A percentile compares a stretch with the other conserved stretches of the same genome.
These are phyloP conservation scores for Septoria linicola DNA, from an alignment of 2,329 filamentous ascomycete species.

Conservation along the genomic window DNA sequence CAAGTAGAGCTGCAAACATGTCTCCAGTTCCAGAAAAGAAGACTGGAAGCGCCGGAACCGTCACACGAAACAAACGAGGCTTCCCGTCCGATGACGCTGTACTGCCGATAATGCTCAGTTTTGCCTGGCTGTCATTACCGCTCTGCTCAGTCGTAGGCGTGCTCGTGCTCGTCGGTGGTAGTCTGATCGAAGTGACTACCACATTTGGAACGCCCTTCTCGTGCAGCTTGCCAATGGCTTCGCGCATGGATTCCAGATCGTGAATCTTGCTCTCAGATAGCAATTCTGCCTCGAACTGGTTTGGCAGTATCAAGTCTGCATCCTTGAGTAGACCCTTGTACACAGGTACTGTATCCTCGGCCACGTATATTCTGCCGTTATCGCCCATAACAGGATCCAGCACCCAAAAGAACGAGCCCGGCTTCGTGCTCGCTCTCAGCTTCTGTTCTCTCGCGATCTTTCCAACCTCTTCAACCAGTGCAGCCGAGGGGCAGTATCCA, in stretches of 20 bases:
- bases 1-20: conserved; percentile 93
- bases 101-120: conserved; percentile 67
- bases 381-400: conserved; percentile 98
- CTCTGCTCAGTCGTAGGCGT: conserved; percentile 34
- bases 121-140: conserved; percentile 17
- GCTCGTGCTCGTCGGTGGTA: conserved; percentile 56
- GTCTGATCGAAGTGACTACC: conserved; percentile 83
- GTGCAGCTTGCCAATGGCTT: conserved; percentile 77
- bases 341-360: conserved; percentile 83
- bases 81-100: conserved; percentile 63
- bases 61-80: conserved; percentile 83
- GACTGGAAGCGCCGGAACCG: conserved; percentile 82
- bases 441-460: conserved; percentile 79
- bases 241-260: conserved; percentile 68
- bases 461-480: conserved; percentile 79
- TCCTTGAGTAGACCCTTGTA: conserved; percentile 77
- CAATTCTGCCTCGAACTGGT: conserved; percentile 96
- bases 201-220: conserved; percentile 72
- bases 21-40: conserved; percentile 97
- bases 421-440: conserved; percentile 58
- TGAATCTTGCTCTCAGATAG: conserved; percentile 82
- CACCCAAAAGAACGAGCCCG: conserved; percentile 91
- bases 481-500: conserved; percentile 87
- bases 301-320: conserved; percentile 89
- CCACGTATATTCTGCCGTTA: conserved; percentile 87